Conservation (phyloP, 805 yeast species). For the Saccharomyces cerevisiae region DNA sequence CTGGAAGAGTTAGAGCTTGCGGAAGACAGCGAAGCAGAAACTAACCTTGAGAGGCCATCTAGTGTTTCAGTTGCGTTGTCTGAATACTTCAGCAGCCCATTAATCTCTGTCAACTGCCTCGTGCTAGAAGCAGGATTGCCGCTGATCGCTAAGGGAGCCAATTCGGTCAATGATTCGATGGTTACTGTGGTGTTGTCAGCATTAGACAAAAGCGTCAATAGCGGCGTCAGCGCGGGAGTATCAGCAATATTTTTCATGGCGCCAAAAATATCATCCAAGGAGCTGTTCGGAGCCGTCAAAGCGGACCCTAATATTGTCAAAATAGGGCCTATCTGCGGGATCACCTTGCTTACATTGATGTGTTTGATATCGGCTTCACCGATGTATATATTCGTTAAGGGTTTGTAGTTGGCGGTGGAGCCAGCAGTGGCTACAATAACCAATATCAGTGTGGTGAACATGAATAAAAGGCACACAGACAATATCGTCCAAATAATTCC, state of each 20-base stretch:
- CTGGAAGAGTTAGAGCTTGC: conserved; percentile 8
- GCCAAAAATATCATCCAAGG: conserved; percentile 14
- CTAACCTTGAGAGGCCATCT: conserved; percentile 10
- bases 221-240: conserved; percentile 25
- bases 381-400: conserved; percentile 25
- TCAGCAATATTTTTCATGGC: conserved; percentile 20
- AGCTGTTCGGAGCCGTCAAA: conserved; percentile 17
- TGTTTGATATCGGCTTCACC: conserved; percentile 28
- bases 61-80: conserved; percentile 15
- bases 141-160: conserved; percentile 24
- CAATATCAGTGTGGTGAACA: conserved; percentile 22
- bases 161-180: conserved; percentile 16
- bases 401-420: conserved; percentile 24
- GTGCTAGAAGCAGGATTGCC: conserved; percentile 9
- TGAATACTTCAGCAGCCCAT: conserved; percentile 12
- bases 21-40: conserved; percentile 3
- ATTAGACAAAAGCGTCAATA: conserved; percentile 22
- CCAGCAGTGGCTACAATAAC: conserved; percentile 29
- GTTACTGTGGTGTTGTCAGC: conserved; percentile 21
- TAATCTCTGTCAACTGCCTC: conserved; percentile 10
- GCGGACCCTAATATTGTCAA: conserved; percentile 24
- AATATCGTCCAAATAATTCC: background rate
- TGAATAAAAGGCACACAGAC: conserved; percentile 6
- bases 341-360: conserved; percentile 29
- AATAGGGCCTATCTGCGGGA: conserved; percentile 27